These are phyloP conservation scores for Globisporangium splendens DNA, from an alignment of 352 stramenopile genomes.

Conservation along the genomic window DNA sequence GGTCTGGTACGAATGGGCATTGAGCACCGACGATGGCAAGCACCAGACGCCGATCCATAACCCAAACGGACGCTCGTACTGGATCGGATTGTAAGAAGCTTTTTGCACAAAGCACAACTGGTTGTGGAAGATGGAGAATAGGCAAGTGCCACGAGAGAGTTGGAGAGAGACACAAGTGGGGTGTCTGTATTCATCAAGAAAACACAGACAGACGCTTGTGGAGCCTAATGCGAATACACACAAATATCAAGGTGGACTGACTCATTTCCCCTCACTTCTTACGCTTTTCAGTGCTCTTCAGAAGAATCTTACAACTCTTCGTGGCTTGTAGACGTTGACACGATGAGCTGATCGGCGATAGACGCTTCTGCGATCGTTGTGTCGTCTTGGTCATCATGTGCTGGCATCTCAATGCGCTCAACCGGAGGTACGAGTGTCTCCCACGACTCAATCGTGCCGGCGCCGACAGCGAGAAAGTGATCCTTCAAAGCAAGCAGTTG, in stretches of 20 bases:
- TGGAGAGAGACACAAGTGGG: background rate
- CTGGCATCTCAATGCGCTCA: constrained; percentile 1
- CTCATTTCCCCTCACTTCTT: background rate
- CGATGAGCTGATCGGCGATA: background rate
- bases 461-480: constrained; percentile 36
- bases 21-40: constrained; percentile 46
- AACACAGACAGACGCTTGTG: too few species aligned
- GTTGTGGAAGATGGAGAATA: too few species aligned
- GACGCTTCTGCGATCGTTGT: background rate
- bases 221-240: too few species aligned
- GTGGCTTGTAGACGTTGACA: background rate
- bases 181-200: background rate
- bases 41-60: constrained; percentile 92
- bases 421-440: constrained; percentile 16
- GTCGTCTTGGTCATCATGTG: background rate
- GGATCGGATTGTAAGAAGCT: constrained; percentile 89
- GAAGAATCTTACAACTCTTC: background rate
- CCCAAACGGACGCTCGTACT: constrained; percentile 93
- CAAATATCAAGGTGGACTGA: background rate
- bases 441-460: constrained; percentile 34
- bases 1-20: constrained; percentile 99
- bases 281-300: background rate
- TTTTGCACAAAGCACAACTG: background rate
- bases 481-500: constrained; percentile 34
- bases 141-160: background rate